Conservation (phyloP, 257 asterid species). For the Plantago major region DNA sequence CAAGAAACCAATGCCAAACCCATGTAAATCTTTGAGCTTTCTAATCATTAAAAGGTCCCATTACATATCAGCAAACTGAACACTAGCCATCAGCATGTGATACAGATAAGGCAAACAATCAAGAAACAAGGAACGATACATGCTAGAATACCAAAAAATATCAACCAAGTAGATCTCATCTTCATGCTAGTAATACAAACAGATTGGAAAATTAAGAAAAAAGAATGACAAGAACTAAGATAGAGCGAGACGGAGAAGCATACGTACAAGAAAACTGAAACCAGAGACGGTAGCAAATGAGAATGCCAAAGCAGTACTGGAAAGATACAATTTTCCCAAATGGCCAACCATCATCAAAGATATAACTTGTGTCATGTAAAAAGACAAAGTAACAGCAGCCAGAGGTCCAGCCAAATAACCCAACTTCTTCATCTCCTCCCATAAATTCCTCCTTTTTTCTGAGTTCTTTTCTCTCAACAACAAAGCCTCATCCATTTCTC, state of each 20-base stretch:
- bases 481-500: constrained; percentile 48
- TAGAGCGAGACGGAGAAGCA: not conserved
- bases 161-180: no score
- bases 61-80: no score
- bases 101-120: no score
- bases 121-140: no score
- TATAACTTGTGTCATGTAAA: constrained; percentile 38
- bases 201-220: no score
- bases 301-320: constrained; percentile 69
- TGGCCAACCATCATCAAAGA: constrained; percentile 77
- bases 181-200: no score
- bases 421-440: constrained; percentile 51
- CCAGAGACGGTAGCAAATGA: constrained; percentile 71
- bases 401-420: constrained; percentile 72
- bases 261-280: constrained; percentile 59
- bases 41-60: no score
- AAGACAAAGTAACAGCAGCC: constrained; percentile 62
- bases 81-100: no score
- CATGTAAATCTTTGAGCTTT: no score
- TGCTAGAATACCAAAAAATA: no score
- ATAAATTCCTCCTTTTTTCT: constrained; percentile 13
- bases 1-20: not conserved
- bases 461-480: constrained; percentile 12
- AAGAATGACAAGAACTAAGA: not conserved
- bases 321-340: constrained; percentile 60